These are phyloP conservation scores for Ogataea hybrid DNA, from an alignment of 1,139 yeast species.

Conservation along the genomic window DNA sequence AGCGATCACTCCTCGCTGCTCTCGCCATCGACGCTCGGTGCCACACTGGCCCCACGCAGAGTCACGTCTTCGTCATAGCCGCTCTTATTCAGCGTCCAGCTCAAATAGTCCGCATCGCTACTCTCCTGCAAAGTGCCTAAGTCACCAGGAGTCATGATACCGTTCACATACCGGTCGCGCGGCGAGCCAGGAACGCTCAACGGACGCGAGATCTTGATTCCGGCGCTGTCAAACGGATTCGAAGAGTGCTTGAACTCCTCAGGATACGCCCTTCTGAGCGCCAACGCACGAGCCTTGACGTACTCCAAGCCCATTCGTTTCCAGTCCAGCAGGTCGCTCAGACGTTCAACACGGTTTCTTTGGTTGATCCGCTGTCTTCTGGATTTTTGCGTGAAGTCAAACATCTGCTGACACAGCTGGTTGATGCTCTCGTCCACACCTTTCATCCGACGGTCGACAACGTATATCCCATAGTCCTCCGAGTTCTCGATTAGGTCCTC, in stretches of 20 bases:
- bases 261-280: conserved; percentile 92
- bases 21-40: conserved; percentile 33
- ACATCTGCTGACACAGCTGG: conserved; percentile 88
- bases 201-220: conserved; percentile 83
- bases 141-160: conserved; percentile 95
- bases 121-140: conserved; percentile 95
- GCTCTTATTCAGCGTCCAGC: conserved; percentile 65
- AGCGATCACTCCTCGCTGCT: conserved; percentile 20
- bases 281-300: conserved; percentile 89
- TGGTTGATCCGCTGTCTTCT: conserved; percentile 98
- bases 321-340: conserved; percentile 94
- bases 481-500: conserved; percentile 95
- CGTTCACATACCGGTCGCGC: conserved; percentile 49
- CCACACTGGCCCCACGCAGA: conserved; percentile 39
- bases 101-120: conserved; percentile 68
- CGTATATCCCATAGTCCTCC: conserved; percentile 93
- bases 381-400: conserved; percentile 80
- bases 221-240: conserved; percentile 57
- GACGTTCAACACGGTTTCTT: conserved; percentile 93
- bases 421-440: conserved; percentile 92
- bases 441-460: conserved; percentile 92
- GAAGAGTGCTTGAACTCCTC: conserved; percentile 55
- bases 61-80: conserved; percentile 36
- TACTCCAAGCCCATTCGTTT: conserved; percentile 97
- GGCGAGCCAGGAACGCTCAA: conserved; percentile 97